Conservation (phyloP, 2,329 filamentous ascomycete genomes). For the Clonostachys rosea region DNA sequence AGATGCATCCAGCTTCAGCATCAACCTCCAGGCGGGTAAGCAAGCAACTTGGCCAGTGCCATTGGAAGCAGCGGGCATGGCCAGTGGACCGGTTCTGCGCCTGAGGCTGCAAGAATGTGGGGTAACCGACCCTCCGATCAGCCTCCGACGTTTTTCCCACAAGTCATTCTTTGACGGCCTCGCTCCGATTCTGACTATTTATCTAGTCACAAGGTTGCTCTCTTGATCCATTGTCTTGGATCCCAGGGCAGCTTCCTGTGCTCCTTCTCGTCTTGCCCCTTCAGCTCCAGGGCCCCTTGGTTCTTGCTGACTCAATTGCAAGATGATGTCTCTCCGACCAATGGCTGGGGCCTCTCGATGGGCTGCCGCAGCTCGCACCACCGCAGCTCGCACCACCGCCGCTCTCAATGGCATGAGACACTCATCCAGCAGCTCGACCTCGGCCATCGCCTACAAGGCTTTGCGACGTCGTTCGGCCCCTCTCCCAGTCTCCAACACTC, state of each 20-base stretch:
- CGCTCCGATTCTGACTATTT: neutral
- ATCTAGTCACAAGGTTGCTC: neutral
- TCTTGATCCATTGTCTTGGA: neutral
- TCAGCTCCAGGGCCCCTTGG: slow-evolving; percentile 6
- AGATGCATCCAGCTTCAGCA: too few species aligned
- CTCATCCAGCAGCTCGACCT: slow-evolving; percentile 70
- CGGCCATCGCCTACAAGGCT: slow-evolving; percentile 94
- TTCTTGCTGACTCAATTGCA: slow-evolving; percentile 12
- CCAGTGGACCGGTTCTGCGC: too few species aligned
- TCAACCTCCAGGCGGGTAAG: too few species aligned
- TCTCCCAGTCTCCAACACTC: slow-evolving; percentile 71
- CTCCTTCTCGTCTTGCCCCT: too few species aligned
- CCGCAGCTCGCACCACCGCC: slow-evolving; percentile 3
- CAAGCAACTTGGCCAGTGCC: too few species aligned
- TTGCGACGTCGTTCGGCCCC: slow-evolving; percentile 86
- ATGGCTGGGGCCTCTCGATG: slow-evolving; percentile 9
- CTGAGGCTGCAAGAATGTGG: too few species aligned
- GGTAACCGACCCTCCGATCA: too few species aligned
- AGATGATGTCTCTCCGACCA: slow-evolving; percentile 41
- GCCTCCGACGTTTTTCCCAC: too few species aligned
- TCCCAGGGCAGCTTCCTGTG: too few species aligned
- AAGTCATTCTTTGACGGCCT: neutral
- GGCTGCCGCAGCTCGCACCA: slow-evolving; percentile 18
- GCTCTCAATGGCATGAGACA: slow-evolving; percentile 23
- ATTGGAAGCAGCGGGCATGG: too few species aligned